Base-by-base conservation (phyloP, 108 stramenopile genomes). In the Aurantiochytrium sp. region DNA sequence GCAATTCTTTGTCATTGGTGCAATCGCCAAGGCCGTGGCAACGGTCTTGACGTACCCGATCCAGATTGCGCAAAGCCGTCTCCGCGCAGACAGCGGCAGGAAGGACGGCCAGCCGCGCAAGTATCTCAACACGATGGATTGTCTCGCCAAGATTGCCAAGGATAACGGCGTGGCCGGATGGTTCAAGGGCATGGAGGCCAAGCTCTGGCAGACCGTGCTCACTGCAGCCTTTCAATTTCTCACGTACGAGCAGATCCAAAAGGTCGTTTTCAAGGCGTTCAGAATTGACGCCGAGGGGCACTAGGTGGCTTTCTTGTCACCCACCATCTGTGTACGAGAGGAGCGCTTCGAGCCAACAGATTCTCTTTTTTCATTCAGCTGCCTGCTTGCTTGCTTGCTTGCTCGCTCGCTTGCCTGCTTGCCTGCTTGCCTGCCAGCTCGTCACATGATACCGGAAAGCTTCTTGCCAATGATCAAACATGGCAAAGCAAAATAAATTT, bases 1-100 rank as follows among this genome's bases (percentile, higher is more conserved):
- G 51, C 49, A 83, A 4, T 83, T 83, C 51, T 98, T 98, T 76
- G 45, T 96, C 5, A 88, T 96, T 60, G 97, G 97, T 10, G 97
- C 97, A 5, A 44, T 96, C 60, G 96, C 97, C 10, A 98, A 98
- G 92, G 91, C 94, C 8, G 88, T 96, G 23, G 96, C 97, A 8
- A 98, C 97, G 5, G 91, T 98, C 19, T 18, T 91, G 5, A 97
- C 97, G n/a, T 98, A 98, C 89, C 95, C 97, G 90, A 44, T 96
- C 93, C 92, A 97, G 96, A 88, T 95, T 92, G 95, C 92, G 89
- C 95, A 95, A 87, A 89, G 91, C 58, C 91, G 92, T 87, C 87
- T 95, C 51, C 92, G 95, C 23, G 88, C 90, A 45, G 92, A 93
- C 59, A 91, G 93, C 89, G 91, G 92, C 92, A 29, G 60, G 92